Evolutionary conservation across 192 early-diverging fungal species (phyloP), one percentile per base, ranked within the genome.

Genomic region (Backusella sp.): DNA sequence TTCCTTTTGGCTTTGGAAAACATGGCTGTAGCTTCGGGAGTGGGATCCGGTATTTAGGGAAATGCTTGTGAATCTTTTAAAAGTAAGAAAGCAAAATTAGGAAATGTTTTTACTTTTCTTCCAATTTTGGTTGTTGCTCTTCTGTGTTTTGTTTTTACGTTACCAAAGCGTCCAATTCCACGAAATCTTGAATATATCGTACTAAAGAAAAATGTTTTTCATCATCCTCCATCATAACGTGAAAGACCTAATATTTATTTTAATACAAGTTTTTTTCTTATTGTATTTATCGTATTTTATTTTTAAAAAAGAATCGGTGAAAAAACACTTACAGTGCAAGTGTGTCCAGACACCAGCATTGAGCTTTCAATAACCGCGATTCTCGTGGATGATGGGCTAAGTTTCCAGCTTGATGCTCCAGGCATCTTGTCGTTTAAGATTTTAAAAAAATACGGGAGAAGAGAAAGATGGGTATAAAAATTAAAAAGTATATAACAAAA

Each of bases 171-270:
- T 77, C 75, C 34, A 81, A 77, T 21, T 81, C 80, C 21, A 52
- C 56, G 70, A 81, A 81, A 46, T 81, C 80, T 26, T 71, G 28
- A 65, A 74, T 74, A 67, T 73, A 81, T 5, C 80, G 75, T 30
- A 77, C 76, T n/a, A 81, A 42, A 26, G 72, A 77, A 52, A 65
- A 66, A 62, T 73, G 67, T 19, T 74, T 71, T 28, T 69, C 53
- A n/a, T 70, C 66, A 56, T 81, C 80, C 35, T 81, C 76, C 52
- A 77, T 65, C 26, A 81, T 74, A 23, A 81, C 70, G 59, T 81
- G 77, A 67, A 81, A 81, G 12, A 81, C 72, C 80, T 81, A 36
- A 19, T 49, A 28, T 35, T 17, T 72, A n/a, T 35, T 23, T 72
- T 41, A 49, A 52, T 26, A 35, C 26, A 32, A 26, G 30, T 62